Conservation (phyloP, 2,329 filamentous ascomycete genomes). For the Samsoniella hepiali region DNA sequence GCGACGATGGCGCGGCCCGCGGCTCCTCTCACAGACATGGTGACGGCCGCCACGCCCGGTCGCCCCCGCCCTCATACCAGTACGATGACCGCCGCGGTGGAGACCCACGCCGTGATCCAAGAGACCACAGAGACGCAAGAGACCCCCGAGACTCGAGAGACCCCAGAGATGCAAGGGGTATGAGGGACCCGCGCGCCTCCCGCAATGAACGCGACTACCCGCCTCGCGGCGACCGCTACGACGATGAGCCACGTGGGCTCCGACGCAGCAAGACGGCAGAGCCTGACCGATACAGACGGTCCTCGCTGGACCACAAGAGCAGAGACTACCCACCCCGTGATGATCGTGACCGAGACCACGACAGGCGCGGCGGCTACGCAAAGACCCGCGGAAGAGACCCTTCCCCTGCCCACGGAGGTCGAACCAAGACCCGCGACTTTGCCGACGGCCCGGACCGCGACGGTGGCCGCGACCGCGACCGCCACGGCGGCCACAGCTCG, state of each 20-base stretch:
- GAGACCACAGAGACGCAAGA: background rate
- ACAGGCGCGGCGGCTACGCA: background rate
- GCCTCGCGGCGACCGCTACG: conserved; percentile 10
- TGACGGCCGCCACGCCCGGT: conserved; percentile 1
- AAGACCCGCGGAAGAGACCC: conserved; percentile 4
- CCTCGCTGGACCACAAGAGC: conserved; percentile 6
- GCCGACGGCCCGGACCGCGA: conserved; percentile 2
- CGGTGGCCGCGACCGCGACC: conserved; percentile 6
- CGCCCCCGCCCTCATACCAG: conserved; percentile 6
- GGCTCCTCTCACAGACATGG: background rate
- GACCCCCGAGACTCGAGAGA: background rate
- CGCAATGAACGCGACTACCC: conserved; percentile 8
- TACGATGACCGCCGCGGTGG: conserved; percentile 2
- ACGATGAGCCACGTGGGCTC: background rate
- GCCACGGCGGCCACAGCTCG: conserved; percentile 3
- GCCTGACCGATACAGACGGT: background rate
- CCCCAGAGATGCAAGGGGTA: background rate
- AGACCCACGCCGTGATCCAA: conserved; percentile 9
- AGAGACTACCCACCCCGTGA: conserved; percentile 6
- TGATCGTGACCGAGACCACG: conserved; percentile 1
- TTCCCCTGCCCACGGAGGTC: background rate
- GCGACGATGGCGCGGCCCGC: background rate
- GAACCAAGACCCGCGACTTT: conserved; percentile 2
- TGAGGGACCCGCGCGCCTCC: conserved; percentile 5
- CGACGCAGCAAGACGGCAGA: conserved; percentile 13